Percentiles rank a stretch among this genome's conserved stretches.
phyloP scores from a whole-genome alignment of 2,329 filamentous ascomycete species.

The Sarocladium strictum region DNA sequence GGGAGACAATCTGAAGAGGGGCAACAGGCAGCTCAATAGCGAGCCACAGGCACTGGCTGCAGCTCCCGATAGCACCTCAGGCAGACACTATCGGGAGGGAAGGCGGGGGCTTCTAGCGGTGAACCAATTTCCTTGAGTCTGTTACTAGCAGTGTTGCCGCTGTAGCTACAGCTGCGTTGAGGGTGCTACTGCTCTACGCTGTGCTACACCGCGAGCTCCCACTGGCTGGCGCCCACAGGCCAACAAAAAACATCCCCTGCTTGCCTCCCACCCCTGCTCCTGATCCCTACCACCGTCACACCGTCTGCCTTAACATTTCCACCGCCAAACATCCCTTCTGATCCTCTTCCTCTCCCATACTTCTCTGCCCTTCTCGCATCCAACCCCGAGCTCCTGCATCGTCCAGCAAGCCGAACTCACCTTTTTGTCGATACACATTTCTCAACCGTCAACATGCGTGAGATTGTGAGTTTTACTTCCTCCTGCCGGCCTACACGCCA shows the following conservation, averaged over 20 bases:
- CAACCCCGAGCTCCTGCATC: background rate
- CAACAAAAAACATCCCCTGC: conserved; percentile 21
- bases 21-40: background rate
- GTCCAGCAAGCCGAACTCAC: conserved; percentile 18
- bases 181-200: background rate
- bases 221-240: background rate
- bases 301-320: conserved; percentile 12
- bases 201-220: background rate
- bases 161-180: background rate
- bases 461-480: conserved; percentile 52
- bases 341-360: conserved; percentile 17
- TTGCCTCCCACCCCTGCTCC: conserved; percentile 4
- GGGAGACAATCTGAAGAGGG: background rate
- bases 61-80: background rate
- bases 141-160: background rate
- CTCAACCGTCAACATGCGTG: conserved; percentile 50
- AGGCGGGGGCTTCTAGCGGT: conserved; percentile 20
- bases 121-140: conserved; percentile 19
- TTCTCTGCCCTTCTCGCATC: conserved; percentile 1
- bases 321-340: conserved; percentile 12
- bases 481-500: conserved; percentile 9
- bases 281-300: conserved; percentile 8
- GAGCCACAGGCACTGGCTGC: background rate
- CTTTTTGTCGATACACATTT: conserved; percentile 15
- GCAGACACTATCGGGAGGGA: background rate